Percentiles rank a stretch among this genome's conserved stretches.
Evolutionary conservation across 73 alveolate species (phyloP).

Genomic region (Paramecium tetraurelia): DNA sequence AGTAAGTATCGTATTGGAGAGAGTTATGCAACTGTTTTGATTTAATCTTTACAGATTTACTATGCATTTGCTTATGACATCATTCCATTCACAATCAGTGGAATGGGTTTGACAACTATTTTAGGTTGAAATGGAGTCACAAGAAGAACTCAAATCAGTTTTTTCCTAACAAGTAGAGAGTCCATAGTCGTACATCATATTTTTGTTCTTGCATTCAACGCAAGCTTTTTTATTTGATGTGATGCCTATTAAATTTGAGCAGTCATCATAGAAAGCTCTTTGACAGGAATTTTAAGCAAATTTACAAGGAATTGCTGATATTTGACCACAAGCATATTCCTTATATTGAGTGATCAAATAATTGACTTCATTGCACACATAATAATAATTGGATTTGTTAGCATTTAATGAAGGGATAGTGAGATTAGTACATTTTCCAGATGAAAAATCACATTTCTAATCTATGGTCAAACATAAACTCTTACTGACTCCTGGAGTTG

Average conservation of each 20-base stretch:
- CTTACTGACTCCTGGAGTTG: background rate
- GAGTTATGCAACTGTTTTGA: background rate
- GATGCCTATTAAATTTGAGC: background rate
- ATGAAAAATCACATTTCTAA: background rate
- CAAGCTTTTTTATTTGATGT: background rate
- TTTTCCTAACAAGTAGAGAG: background rate
- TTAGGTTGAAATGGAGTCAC: background rate
- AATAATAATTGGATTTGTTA: background rate
- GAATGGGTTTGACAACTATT: background rate
- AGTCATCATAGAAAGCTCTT: background rate
- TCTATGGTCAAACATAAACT: background rate
- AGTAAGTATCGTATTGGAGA: background rate
- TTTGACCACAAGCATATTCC: background rate
- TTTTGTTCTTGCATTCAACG: background rate
- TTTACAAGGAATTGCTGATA: background rate
- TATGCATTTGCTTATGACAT: background rate
- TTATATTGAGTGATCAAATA: background rate
- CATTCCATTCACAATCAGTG: background rate
- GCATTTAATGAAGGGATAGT: background rate
- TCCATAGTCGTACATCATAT: background rate
- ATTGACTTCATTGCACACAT: background rate
- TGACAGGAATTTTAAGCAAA: background rate
- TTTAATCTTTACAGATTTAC: background rate
- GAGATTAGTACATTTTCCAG: background rate
- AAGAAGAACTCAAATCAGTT: background rate